Percentiles rank a stretch among this genome's conserved stretches.
These are phyloP conservation scores for Podila verticillata DNA, from an alignment of 192 early-diverging fungal species.

Conservation along the genomic window DNA sequence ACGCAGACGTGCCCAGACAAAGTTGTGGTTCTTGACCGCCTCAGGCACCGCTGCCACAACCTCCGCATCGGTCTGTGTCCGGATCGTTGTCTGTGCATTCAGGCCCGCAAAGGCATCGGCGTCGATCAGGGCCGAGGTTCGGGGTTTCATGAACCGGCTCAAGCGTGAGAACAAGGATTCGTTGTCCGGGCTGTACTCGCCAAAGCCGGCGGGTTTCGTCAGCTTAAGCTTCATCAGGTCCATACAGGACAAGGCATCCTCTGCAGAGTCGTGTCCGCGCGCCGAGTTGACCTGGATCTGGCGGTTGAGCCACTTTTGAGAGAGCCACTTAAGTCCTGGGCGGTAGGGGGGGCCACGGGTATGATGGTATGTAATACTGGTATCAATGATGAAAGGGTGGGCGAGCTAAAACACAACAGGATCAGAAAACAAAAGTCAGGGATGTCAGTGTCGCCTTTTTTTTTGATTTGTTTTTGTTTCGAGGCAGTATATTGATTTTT, in stretches of 20 bases:
- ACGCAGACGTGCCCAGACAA: conserved; percentile 45
- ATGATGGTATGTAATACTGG: conserved; percentile 65
- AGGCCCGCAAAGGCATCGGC: conserved; percentile 25
- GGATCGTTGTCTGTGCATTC: conserved; percentile 26
- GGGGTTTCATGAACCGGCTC: conserved; percentile 21
- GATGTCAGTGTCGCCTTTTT: neutral
- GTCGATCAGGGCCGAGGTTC: conserved; percentile 33
- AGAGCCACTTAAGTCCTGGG: conserved; percentile 62
- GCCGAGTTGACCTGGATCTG: conserved; percentile 61
- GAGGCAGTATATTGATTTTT: neutral
- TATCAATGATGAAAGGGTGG: conserved; percentile 73
- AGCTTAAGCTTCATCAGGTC: conserved; percentile 72
- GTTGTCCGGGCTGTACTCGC: conserved; percentile 39
- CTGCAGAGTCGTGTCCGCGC: conserved; percentile 73
- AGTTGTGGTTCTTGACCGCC: conserved; percentile 28
- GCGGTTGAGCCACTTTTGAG: conserved; percentile 60
- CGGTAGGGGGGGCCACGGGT: conserved; percentile 60
- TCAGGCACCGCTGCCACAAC: conserved; percentile 37
- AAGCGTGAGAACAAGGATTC: conserved; percentile 54
- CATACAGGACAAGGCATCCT: conserved; percentile 74
- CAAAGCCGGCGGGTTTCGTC: conserved; percentile 47
- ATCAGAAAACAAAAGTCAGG: neutral
- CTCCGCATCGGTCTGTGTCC: conserved; percentile 23
- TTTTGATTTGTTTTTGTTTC: neutral
- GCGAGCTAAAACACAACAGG: conserved; percentile 31